These are phyloP conservation scores for Oryza brachyantha DNA, from an alignment of 176 grass and related monocot species.

Conservation along the genomic window DNA sequence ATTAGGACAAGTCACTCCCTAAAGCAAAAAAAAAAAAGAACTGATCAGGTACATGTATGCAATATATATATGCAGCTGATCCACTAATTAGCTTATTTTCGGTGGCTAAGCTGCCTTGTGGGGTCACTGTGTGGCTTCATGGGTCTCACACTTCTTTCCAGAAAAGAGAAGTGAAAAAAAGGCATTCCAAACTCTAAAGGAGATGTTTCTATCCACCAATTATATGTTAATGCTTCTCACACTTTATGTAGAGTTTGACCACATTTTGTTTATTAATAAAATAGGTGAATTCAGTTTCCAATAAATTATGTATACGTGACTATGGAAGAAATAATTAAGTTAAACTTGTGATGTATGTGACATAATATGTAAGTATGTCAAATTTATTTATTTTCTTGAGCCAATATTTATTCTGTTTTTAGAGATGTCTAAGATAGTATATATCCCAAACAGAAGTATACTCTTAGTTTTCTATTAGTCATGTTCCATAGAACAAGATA, in stretches of 20 bases:
- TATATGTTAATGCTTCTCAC: neutral
- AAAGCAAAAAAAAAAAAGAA: no score
- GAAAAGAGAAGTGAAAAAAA: neutral
- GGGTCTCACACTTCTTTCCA: neutral
- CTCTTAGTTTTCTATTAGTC: no score
- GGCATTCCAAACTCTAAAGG: neutral
- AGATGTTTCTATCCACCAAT: neutral
- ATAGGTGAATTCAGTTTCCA: neutral
- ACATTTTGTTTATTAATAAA: no score
- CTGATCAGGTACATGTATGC: neutral
- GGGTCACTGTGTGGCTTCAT: slow-evolving; percentile 26
- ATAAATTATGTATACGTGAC: no score
- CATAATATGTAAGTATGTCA: neutral
- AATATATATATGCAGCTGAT: slow-evolving; percentile 1
- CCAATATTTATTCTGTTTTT: no score
- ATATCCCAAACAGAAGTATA: no score
- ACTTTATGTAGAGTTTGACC: no score
- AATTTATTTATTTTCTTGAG: no score
- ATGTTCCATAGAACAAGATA: no score
- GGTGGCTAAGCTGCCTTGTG: slow-evolving; percentile 17
- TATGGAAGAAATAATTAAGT: no score
- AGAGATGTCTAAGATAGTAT: no score
- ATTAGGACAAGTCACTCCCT: slow-evolving; percentile 22
- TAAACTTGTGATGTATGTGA: neutral
- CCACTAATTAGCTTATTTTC: slow-evolving; percentile 31